Percentiles rank a stretch among this genome's conserved stretches.
phyloP scores from a whole-genome alignment of 202 grass and related monocot species.

The Carex sylvatica region DNA sequence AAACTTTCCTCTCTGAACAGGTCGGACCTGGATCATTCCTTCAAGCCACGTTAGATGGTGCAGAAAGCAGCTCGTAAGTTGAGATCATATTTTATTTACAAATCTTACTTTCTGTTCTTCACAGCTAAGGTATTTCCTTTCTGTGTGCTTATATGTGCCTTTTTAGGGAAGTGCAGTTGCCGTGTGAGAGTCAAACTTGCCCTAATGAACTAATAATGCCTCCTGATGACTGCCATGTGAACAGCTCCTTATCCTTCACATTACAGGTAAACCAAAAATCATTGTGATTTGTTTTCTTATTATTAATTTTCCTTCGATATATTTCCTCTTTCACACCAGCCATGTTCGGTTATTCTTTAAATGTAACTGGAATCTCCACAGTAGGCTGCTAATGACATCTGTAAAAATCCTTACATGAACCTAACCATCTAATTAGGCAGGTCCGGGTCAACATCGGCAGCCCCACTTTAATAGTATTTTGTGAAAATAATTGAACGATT shows the following conservation, averaged over 20 bases:
- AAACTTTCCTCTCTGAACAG: conserved; percentile 44
- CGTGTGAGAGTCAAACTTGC: conserved; percentile 88
- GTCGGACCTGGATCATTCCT: conserved; percentile 90
- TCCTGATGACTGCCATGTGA: conserved; percentile 96
- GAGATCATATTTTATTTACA: conserved; percentile 22
- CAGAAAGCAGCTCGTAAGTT: conserved; percentile 88
- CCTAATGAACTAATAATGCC: conserved; percentile 90
- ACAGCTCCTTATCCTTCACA: conserved; percentile 86
- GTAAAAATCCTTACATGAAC: not conserved
- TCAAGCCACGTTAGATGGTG: conserved; percentile 73
- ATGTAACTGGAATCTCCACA: not conserved
- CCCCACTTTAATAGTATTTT: not conserved
- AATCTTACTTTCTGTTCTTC: conserved; percentile 33
- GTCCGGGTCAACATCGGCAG: not conserved
- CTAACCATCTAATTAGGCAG: not conserved
- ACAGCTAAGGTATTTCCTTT: conserved; percentile 31
- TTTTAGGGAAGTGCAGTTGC: conserved; percentile 59
- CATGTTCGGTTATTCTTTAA: not conserved
- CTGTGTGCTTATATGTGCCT: conserved; percentile 12
- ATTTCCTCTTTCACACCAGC: not conserved
- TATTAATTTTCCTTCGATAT: not conserved
- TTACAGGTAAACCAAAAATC: conserved; percentile 59
- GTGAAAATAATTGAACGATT: not conserved
- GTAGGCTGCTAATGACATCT: not conserved
- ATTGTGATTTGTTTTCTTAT: conserved; percentile 26